A percentile compares a stretch with the other conserved stretches of the same genome.
Conservation (phyloP, 768 basidiomycete genomes). For the Coprinopsis cinerea region DNA sequence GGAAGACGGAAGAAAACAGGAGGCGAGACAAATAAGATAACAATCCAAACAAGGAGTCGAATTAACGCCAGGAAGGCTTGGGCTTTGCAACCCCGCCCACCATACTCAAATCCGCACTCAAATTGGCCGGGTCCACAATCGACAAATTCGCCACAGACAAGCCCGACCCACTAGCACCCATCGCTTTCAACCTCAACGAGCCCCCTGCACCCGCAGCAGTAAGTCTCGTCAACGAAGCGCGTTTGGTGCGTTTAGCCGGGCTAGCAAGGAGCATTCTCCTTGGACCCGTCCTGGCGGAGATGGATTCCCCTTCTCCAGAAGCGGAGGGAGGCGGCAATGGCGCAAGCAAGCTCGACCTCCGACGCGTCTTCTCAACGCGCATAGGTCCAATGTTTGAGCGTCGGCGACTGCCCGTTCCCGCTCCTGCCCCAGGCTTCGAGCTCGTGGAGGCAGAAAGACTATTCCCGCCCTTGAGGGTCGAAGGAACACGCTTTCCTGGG, state of each 20-base stretch:
- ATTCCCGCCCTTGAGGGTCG: constrained; percentile 34
- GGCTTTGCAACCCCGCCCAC: constrained; percentile 38
- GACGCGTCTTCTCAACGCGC: constrained; percentile 63
- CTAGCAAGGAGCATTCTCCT: constrained; percentile 39
- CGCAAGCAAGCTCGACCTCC: constrained; percentile 81
- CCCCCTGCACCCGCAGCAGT: constrained; percentile 27
- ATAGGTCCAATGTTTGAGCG: constrained; percentile 75
- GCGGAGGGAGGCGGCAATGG: constrained; percentile 51
- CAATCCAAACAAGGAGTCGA: constrained; percentile 1
- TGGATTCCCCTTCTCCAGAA: constrained; percentile 24
- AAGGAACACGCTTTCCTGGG: constrained; percentile 46
- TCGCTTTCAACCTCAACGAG: constrained; percentile 24
- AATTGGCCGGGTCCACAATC: constrained; percentile 38
- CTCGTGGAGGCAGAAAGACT: constrained; percentile 20
- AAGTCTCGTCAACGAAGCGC: constrained; percentile 46
- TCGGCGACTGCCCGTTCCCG: constrained; percentile 23
- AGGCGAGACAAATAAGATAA: constrained; percentile 9
- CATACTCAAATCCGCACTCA: constrained; percentile 22
- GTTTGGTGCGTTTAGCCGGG: constrained; percentile 55
- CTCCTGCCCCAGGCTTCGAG: constrained; percentile 15
- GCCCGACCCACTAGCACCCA: constrained; percentile 10
- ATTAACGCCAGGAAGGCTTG: constrained; percentile 58
- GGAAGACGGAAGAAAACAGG: not conserved
- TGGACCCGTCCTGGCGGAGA: constrained; percentile 19
- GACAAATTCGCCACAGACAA: constrained; percentile 26